Percentiles rank a stretch among this genome's conserved stretches.
These are phyloP conservation scores for Prunus davidiana DNA, from an alignment of 306 rosid species.

Conservation along the genomic window DNA sequence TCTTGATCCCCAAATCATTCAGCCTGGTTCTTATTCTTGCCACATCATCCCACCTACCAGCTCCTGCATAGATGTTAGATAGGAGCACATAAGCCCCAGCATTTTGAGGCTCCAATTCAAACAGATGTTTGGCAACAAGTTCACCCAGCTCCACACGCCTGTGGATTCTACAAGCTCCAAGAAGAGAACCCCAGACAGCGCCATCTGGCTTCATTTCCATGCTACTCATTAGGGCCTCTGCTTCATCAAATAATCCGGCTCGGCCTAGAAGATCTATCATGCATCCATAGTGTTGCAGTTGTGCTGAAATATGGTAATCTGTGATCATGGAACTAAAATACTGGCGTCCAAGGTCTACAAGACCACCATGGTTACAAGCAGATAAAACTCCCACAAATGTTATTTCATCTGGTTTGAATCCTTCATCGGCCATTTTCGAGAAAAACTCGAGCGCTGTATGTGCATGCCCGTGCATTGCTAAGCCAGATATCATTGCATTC, in stretches of 20 bases:
- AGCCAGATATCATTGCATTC: slow-evolving; percentile 86
- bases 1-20: slow-evolving; percentile 75
- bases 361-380: slow-evolving; percentile 77
- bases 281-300: slow-evolving; percentile 80
- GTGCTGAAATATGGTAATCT: slow-evolving; percentile 50
- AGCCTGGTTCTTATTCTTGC: slow-evolving; percentile 70
- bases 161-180: slow-evolving; percentile 69
- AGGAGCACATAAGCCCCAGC: slow-evolving; percentile 66
- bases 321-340: slow-evolving; percentile 55
- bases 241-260: slow-evolving; percentile 74
- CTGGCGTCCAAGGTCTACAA: slow-evolving; percentile 54
- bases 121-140: slow-evolving; percentile 56
- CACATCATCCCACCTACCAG: slow-evolving; percentile 81
- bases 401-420: slow-evolving; percentile 62
- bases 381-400: slow-evolving; percentile 80
- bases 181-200: slow-evolving; percentile 87
- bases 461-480: slow-evolving; percentile 66
- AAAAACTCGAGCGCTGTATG: slow-evolving; percentile 54
- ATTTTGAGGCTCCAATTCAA: slow-evolving; percentile 67
- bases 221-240: slow-evolving; percentile 44
- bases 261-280: slow-evolving; percentile 70
- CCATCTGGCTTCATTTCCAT: slow-evolving; percentile 87
- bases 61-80: slow-evolving; percentile 80
- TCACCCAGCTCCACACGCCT: slow-evolving; percentile 62
- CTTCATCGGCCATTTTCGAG: slow-evolving; percentile 45